These are phyloP conservation scores for Gardenia jasminoides DNA, from an alignment of 257 asterid species.

Conservation along the genomic window DNA sequence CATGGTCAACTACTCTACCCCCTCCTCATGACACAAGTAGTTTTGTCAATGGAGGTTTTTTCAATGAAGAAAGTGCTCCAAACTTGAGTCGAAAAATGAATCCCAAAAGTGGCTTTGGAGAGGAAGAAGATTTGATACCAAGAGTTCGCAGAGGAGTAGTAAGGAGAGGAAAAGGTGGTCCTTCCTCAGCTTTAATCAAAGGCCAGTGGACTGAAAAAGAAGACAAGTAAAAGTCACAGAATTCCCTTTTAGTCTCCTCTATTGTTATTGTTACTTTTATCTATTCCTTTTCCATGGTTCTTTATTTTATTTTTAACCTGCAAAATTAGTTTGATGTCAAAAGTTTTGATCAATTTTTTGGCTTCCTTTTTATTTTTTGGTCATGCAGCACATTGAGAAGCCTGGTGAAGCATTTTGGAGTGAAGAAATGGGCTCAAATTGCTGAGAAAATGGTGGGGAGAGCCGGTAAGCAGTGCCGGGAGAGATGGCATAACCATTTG, in stretches of 20 bases:
- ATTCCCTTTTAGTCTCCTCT: not conserved
- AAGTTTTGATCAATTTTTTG: not conserved
- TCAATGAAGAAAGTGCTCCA: not conserved
- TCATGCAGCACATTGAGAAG: constrained; percentile 40
- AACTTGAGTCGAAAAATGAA: constrained; percentile 1
- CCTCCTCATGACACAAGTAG: constrained; percentile 2
- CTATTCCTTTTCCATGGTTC: not conserved
- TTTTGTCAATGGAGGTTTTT: constrained; percentile 15
- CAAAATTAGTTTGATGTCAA: not conserved
- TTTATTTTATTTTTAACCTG: constrained; percentile 1
- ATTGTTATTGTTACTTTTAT: not conserved
- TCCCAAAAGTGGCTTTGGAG: not conserved
- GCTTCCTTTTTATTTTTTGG: not conserved
- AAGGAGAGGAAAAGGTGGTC: constrained; percentile 21
- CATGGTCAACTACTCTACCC: not conserved
- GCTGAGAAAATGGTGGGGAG: constrained; percentile 65
- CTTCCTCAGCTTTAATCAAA: constrained; percentile 41
- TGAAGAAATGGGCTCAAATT: constrained; percentile 54
- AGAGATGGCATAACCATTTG: constrained; percentile 80
- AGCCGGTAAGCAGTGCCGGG: constrained; percentile 83
- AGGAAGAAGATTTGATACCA: not conserved
- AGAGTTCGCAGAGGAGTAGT: not conserved
- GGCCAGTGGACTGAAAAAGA: constrained; percentile 50
- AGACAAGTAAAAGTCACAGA: constrained; percentile 23
- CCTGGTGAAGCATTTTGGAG: constrained; percentile 50